These are phyloP conservation scores for Fusarium sp. DNA, from an alignment of 2,329 filamentous ascomycete species.

Conservation along the genomic window DNA sequence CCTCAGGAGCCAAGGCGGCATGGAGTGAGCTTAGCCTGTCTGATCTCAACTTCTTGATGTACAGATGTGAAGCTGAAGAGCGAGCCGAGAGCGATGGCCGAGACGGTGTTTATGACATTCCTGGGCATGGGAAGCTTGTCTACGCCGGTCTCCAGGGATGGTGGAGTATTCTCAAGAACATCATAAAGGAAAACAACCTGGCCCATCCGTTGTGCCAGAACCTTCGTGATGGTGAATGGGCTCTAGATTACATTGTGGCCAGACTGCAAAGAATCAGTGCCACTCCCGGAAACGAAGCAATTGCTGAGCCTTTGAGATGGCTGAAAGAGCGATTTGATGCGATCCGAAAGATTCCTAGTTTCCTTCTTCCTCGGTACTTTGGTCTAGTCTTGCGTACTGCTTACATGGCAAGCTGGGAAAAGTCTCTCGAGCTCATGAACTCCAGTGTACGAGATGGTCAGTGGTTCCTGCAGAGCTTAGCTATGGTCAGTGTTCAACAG, in stretches of 20 bases:
- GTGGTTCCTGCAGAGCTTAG: constrained; percentile 87
- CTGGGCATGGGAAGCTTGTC: constrained; percentile 84
- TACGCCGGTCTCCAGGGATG: constrained; percentile 98
- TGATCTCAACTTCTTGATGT: constrained; percentile 92
- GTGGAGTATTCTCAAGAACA: constrained; percentile 90
- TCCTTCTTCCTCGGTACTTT: constrained; percentile 93
- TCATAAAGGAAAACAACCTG: constrained; percentile 89
- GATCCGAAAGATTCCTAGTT: constrained; percentile 85
- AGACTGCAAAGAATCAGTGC: constrained; percentile 80
- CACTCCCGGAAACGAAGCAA: constrained; percentile 69
- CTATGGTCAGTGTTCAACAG: constrained; percentile 92
- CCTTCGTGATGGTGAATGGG: constrained; percentile 90
- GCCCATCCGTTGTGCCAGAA: constrained; percentile 95
- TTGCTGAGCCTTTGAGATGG: constrained; percentile 80
- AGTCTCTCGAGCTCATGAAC: constrained; percentile 82
- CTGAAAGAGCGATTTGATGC: constrained; percentile 86
- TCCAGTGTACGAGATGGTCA: constrained; percentile 83
- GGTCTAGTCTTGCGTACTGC: constrained; percentile 88
- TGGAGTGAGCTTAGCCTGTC: constrained; percentile 80
- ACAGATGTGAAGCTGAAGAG: constrained; percentile 91
- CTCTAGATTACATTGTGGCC: constrained; percentile 85
- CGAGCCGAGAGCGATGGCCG: constrained; percentile 80
- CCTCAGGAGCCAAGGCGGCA: constrained; percentile 81
- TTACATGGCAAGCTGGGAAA: constrained; percentile 85
- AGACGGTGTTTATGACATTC: constrained; percentile 91